Conservation (phyloP, 495 filamentous ascomycete genomes). For the Pyrenopolyporus hunteri region DNA sequence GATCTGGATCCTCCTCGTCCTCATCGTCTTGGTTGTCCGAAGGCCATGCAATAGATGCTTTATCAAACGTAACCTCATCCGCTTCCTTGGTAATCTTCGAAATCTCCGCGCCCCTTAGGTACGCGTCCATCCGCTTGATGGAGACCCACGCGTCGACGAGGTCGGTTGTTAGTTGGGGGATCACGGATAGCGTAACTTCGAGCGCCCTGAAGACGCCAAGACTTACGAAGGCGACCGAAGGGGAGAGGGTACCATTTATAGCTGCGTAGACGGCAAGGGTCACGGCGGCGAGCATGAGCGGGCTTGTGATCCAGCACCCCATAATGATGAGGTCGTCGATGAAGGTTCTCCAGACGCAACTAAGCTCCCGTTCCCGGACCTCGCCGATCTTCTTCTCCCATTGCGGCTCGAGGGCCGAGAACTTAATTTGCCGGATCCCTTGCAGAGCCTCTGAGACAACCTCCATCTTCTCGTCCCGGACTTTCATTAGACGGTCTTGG, state of each 20-base stretch:
- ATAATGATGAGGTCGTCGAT: constrained; percentile 63
- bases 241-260: constrained; percentile 64
- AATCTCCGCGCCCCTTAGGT: constrained; percentile 72
- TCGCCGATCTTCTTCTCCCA: constrained; percentile 79
- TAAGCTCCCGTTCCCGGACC: constrained; percentile 69
- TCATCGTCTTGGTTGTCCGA: constrained; percentile 48
- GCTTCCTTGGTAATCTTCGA: constrained; percentile 59
- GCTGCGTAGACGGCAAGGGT: constrained; percentile 72
- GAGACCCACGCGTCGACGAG: constrained; percentile 74
- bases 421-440: constrained; percentile 88
- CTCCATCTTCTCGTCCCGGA: constrained; percentile 77
- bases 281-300: constrained; percentile 73
- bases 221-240: constrained; percentile 82
- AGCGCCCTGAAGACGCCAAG: constrained; percentile 75
- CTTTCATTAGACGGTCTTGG: constrained; percentile 78
- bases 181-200: constrained; percentile 69
- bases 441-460: constrained; percentile 81
- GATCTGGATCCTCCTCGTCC: constrained; percentile 56
- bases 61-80: constrained; percentile 66
- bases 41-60: constrained; percentile 80
- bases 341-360: constrained; percentile 69
- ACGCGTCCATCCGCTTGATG: constrained; percentile 74
- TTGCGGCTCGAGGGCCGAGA: constrained; percentile 78
- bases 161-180: constrained; percentile 77
- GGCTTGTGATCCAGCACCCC: constrained; percentile 73